These are phyloP conservation scores for Puccinia triticina DNA, from an alignment of 1,284 basidiomycete genomes.

Conservation along the genomic window DNA sequence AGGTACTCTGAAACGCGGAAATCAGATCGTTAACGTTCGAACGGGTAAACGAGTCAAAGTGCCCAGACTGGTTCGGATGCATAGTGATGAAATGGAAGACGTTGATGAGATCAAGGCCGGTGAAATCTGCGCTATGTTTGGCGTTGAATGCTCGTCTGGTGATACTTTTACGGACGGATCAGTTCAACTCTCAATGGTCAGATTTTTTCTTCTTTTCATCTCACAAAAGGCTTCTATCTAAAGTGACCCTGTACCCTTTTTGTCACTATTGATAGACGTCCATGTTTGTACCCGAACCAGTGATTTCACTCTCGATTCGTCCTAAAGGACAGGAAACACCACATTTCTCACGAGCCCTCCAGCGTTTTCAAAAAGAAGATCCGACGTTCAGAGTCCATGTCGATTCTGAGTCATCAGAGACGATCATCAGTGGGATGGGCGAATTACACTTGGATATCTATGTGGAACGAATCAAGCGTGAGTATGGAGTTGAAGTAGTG, in stretches of 20 bases:
- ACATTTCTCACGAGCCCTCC: slow-evolving; percentile 93
- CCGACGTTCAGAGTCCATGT: slow-evolving; percentile 98
- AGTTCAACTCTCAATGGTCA: slow-evolving; percentile 39
- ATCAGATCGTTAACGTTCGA: slow-evolving; percentile 85
- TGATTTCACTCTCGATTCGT: slow-evolving; percentile 92
- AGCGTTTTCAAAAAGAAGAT: slow-evolving; percentile 98
- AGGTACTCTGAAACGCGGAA: slow-evolving; percentile 82
- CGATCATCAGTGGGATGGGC: slow-evolving; percentile 99
- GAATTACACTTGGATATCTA: slow-evolving; percentile 99
- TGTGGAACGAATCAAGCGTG: slow-evolving; percentile 96
- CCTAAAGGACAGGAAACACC: slow-evolving; percentile 89
- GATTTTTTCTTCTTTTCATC: slow-evolving; percentile 4
- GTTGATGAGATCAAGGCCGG: slow-evolving; percentile 93
- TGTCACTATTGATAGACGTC: slow-evolving; percentile 70
- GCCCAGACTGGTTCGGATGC: slow-evolving; percentile 96
- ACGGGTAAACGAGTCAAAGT: slow-evolving; percentile 98
- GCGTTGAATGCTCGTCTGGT: slow-evolving; percentile 96
- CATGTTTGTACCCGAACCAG: slow-evolving; percentile 98
- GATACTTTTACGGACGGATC: slow-evolving; percentile 82
- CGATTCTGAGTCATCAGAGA: slow-evolving; percentile 92
- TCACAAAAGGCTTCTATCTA: slow-evolving; percentile 4
- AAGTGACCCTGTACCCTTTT: background rate
- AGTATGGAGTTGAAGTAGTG: slow-evolving; percentile 90
- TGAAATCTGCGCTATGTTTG: slow-evolving; percentile 99
- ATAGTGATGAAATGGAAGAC: slow-evolving; percentile 99